These are phyloP conservation scores for Paramecium tetraurelia DNA, from an alignment of 73 alveolate genomes.

Conservation along the genomic window DNA sequence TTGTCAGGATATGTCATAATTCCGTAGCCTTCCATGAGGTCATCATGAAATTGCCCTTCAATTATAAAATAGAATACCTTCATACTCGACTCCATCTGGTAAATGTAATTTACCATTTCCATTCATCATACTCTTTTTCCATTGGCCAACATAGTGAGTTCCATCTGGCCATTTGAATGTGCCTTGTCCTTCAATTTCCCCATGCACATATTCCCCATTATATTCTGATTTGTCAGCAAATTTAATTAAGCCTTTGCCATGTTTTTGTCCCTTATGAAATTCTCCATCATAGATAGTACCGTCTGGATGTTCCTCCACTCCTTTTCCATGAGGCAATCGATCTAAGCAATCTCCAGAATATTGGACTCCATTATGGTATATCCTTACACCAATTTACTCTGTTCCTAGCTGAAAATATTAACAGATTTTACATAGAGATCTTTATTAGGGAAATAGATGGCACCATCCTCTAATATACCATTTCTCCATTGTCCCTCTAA, in stretches of 20 bases:
- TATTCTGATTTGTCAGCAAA: background rate
- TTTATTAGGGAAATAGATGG: background rate
- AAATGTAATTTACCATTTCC: constrained; percentile 40
- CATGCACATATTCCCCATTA: constrained; percentile 55
- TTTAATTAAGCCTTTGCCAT: background rate
- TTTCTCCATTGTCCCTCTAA: constrained; percentile 44
- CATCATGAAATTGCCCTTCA: constrained; percentile 1
- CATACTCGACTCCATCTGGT: background rate
- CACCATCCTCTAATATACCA: constrained; percentile 10
- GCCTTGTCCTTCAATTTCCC: constrained; percentile 63
- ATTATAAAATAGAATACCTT: background rate
- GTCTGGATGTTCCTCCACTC: background rate
- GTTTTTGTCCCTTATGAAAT: background rate
- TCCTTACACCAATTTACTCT: background rate
- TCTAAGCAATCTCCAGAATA: constrained; percentile 64
- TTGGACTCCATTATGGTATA: constrained; percentile 23
- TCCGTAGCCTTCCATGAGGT: constrained; percentile 63
- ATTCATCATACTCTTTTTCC: constrained; percentile 27
- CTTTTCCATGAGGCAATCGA: constrained; percentile 65
- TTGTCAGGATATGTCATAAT: constrained; percentile 80
- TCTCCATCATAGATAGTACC: background rate
- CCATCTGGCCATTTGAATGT: constrained; percentile 17
- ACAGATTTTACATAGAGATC: background rate
- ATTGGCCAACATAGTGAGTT: constrained; percentile 46
- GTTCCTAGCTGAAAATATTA: background rate